Percentiles rank a stretch among this genome's conserved stretches.
These are phyloP conservation scores for Podospora australis DNA, from an alignment of 495 filamentous ascomycete species.

Conservation along the genomic window DNA sequence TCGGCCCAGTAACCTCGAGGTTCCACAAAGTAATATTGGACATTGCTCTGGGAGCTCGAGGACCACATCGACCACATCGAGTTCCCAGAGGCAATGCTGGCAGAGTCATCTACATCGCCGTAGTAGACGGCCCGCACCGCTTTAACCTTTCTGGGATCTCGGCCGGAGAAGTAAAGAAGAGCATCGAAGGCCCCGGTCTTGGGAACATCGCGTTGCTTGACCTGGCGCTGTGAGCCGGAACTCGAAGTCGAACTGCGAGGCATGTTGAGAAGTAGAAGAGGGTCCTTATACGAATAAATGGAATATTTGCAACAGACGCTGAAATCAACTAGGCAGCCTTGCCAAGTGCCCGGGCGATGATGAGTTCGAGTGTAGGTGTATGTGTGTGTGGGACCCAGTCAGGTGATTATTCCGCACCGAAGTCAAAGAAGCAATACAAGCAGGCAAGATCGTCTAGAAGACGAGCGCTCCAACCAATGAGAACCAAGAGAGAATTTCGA, in stretches of 20 bases:
- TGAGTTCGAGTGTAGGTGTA: too few relatives aligned
- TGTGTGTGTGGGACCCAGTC: not conserved
- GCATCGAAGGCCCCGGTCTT: constrained; percentile 17
- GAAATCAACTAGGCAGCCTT: not conserved
- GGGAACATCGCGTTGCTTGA: constrained; percentile 12
- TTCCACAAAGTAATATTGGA: constrained; percentile 15
- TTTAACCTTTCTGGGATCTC: constrained; percentile 20
- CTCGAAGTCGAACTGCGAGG: constrained; percentile 7
- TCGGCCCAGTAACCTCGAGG: constrained; percentile 9
- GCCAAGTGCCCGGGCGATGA: not conserved
- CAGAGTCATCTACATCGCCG: constrained; percentile 15
- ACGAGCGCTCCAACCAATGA: not conserved
- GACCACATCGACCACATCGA: constrained; percentile 16
- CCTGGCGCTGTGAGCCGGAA: constrained; percentile 2
- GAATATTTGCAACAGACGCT: not conserved
- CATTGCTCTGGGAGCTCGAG: constrained; percentile 7
- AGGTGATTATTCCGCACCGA: constrained; percentile 1
- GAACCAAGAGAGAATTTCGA: not conserved
- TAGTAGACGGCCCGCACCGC: constrained; percentile 19
- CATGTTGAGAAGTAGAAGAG: constrained; percentile 12
- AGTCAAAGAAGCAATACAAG: constrained; percentile 1
- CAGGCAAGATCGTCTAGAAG: not conserved
- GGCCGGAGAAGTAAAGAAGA: constrained; percentile 20
- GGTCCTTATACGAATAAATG: not conserved
- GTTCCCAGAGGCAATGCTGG: constrained; percentile 15